Evolutionary conservation across 2,329 filamentous ascomycete genomes (phyloP).

Genomic region (Curvularia verruculosa): DNA sequence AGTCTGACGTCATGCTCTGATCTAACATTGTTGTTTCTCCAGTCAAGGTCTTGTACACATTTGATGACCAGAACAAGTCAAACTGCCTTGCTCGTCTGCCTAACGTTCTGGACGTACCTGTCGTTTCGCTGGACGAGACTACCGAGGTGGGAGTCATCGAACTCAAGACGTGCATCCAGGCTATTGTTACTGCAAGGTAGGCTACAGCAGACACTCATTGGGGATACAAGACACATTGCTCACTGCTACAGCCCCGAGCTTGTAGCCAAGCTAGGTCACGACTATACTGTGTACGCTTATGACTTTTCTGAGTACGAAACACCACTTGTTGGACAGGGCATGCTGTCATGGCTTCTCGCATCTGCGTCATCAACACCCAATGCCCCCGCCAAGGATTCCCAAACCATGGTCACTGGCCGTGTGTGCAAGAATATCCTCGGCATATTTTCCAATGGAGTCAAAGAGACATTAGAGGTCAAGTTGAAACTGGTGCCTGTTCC

Average conservation of each 20-base stretch:
- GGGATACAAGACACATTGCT: slow-evolving; percentile 19
- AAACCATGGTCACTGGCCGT: slow-evolving; percentile 82
- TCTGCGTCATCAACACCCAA: slow-evolving; percentile 63
- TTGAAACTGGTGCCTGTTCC: slow-evolving; percentile 82
- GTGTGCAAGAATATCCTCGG: slow-evolving; percentile 86
- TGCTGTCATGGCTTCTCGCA: slow-evolving; percentile 83
- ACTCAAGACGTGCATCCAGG: slow-evolving; percentile 83
- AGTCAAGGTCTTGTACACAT: slow-evolving; percentile 98
- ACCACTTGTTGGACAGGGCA: slow-evolving; percentile 91
- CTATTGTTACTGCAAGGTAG: slow-evolving; percentile 70
- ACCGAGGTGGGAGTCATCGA: slow-evolving; percentile 87
- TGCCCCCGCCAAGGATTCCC: slow-evolving; percentile 64
- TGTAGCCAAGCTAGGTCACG: slow-evolving; percentile 70
- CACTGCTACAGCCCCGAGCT: slow-evolving; percentile 78
- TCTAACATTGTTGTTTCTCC: slow-evolving; percentile 31
- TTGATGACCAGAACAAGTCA: slow-evolving; percentile 85
- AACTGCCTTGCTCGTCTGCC: slow-evolving; percentile 89
- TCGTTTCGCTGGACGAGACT: slow-evolving; percentile 78
- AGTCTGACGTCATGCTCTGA: slow-evolving; percentile 8
- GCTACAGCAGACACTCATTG: slow-evolving; percentile 26
- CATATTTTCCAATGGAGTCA: slow-evolving; percentile 80
- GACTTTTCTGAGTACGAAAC: slow-evolving; percentile 96
- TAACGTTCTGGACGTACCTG: slow-evolving; percentile 78
- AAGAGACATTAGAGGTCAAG: slow-evolving; percentile 91
- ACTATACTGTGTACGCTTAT: slow-evolving; percentile 96